phyloP scores from a whole-genome alignment of 129 eudicot genomes.

The Daucus carota region DNA sequence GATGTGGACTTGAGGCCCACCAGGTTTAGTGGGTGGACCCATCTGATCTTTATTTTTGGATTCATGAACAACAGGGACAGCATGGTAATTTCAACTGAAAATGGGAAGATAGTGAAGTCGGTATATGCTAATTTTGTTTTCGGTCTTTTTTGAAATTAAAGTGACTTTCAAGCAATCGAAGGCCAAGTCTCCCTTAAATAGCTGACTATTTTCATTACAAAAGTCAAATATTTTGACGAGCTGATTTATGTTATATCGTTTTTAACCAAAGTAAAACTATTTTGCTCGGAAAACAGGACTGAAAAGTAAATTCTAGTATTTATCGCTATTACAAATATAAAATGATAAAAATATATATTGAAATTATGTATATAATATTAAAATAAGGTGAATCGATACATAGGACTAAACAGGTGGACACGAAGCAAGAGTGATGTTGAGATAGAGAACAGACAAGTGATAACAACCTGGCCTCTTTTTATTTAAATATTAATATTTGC shows the following conservation, averaged over 20 bases:
- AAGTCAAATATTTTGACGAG: neutral
- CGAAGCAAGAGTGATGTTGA: neutral
- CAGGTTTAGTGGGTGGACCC: neutral
- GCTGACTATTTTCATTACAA: neutral
- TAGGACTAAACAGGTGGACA: neutral
- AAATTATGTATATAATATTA: no score
- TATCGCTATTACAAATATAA: no score
- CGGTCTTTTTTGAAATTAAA: neutral
- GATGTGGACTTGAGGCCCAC: neutral
- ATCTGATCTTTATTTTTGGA: neutral
- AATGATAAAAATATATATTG: no score
- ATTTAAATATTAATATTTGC: no score
- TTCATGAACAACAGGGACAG: neutral
- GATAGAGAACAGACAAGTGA: neutral
- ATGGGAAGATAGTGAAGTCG: neutral
- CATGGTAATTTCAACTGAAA: neutral
- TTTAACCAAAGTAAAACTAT: no score
- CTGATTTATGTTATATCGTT: no score
- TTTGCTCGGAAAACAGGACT: no score
- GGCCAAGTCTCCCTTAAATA: neutral
- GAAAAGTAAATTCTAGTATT: no score
- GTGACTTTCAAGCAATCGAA: neutral
- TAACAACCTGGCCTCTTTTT: neutral
- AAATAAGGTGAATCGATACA: neutral
- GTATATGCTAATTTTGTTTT: neutral